These are phyloP conservation scores for Pisolithus sp. DNA, from an alignment of 768 basidiomycete genomes.

Conservation along the genomic window DNA sequence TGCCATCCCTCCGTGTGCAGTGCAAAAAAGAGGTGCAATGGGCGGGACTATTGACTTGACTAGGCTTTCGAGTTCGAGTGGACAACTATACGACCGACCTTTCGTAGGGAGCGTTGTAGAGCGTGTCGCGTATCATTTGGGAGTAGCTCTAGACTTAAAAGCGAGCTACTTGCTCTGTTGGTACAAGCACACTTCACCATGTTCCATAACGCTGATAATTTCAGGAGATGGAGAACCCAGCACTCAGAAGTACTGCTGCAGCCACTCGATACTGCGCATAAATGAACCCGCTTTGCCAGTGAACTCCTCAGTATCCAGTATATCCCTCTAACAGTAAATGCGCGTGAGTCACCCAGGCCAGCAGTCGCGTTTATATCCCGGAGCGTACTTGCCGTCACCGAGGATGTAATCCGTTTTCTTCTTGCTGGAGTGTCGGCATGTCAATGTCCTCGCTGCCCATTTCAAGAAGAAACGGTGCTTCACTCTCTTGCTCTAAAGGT, in stretches of 20 bases:
- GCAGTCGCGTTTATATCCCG: constrained; percentile 17
- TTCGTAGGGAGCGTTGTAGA: no score
- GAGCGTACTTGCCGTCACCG: constrained; percentile 30
- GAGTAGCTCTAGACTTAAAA: no score
- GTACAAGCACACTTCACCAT: no score
- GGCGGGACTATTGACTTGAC: no score
- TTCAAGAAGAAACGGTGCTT: constrained; percentile 39
- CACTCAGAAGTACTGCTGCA: no score
- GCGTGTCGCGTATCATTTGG: no score
- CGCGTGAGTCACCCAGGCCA: constrained; percentile 41
- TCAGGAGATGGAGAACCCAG: no score
- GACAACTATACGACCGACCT: no score
- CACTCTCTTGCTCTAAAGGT: constrained; percentile 26
- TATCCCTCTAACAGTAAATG: constrained; percentile 49
- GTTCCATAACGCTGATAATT: no score
- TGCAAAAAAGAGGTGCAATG: constrained; percentile 14
- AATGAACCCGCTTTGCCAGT: constrained; percentile 44
- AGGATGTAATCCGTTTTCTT: constrained; percentile 33
- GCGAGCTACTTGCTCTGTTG: no score
- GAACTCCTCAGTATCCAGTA: constrained; percentile 44
- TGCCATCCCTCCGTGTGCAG: constrained; percentile 16
- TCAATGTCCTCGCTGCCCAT: constrained; percentile 29
- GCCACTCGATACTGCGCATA: no score
- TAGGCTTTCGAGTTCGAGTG: no score
- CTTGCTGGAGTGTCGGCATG: constrained; percentile 30